Evolutionary conservation across 2,329 filamentous ascomycete genomes (phyloP), one percentile per base, ranked within the genome.

Genomic region (Aspergillus pseudoglaucus): DNA sequence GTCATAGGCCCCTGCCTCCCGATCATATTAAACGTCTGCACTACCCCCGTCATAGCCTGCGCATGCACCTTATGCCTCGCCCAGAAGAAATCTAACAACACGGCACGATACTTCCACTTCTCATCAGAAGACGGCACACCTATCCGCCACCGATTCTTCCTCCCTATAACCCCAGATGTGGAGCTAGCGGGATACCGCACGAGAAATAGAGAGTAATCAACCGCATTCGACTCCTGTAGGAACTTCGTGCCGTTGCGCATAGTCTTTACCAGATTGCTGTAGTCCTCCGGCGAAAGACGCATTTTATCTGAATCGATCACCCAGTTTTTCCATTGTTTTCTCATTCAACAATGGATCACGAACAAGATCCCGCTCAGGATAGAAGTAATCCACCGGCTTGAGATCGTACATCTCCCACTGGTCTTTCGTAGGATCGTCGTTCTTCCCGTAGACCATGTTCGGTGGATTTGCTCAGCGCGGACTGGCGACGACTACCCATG

Each of bases 41-140:
- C 78, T 32, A 88, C 64, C 0, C 78, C 75, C 0, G 84, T 87
- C 77, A 88, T 79, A 1, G 79, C 72, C 62, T 77, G 79, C 0
- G 86, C 81, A 46, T 81, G 83, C 0, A 83, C 57, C 55, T 83
- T 84, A 64, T 88, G 84, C 65, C 85, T 87, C 0, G 84, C 80
- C 85, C 85, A 89, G 71, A 89, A 88, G 67, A 90, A 89, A 64
- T 89, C 86, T 30, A 89, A 71, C 12, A 89, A 67, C 0, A 83
- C 77, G 3, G 78, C 82, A 2, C 85, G 77, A 58, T 87, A 89
- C 10, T 83, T 70, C 73, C 83, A 85, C 55, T 80, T 80, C 0
- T 79, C 79, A 57, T 87, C 81, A 0, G 75, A 70, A 8, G 83
- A 85, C 0, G 66, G 55, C 0, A 88, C 59, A 0, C 85, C 85